Conservation (phyloP, 2,329 filamentous ascomycete genomes). For the Penicillium occitanis region DNA sequence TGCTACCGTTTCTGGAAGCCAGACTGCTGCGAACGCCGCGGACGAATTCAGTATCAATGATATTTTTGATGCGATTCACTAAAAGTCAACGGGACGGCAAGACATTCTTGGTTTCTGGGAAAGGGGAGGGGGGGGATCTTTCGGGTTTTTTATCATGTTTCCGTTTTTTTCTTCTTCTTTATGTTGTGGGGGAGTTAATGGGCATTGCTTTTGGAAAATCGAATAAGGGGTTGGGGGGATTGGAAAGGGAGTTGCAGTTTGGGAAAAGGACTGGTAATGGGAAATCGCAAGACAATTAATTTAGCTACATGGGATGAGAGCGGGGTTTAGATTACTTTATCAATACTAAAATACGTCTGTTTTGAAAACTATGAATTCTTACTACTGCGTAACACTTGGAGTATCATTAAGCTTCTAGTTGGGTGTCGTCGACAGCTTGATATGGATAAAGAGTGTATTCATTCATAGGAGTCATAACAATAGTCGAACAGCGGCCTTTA, state of each 20-base stretch:
- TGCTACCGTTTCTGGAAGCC: background rate
- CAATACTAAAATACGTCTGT: background rate
- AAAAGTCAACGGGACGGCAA: background rate
- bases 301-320: background rate
- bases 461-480: constrained; percentile 3
- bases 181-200: background rate
- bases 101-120: background rate
- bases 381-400: background rate
- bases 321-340: background rate
- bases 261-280: background rate
- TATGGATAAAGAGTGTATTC: background rate
- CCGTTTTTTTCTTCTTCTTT: background rate
- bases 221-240: background rate
- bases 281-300: background rate
- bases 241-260: background rate
- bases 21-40: background rate
- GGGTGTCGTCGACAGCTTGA: background rate
- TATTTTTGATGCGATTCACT: constrained; percentile 1
- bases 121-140: no score
- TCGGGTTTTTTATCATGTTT: background rate
- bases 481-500: background rate
- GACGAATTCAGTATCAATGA: background rate
- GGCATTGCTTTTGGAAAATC: background rate
- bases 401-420: background rate
- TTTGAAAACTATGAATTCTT: background rate